Evolutionary conservation across 1,284 basidiomycete genomes (phyloP), one percentile per base, ranked within the genome.

Genomic region (Golubevia sp.): DNA sequence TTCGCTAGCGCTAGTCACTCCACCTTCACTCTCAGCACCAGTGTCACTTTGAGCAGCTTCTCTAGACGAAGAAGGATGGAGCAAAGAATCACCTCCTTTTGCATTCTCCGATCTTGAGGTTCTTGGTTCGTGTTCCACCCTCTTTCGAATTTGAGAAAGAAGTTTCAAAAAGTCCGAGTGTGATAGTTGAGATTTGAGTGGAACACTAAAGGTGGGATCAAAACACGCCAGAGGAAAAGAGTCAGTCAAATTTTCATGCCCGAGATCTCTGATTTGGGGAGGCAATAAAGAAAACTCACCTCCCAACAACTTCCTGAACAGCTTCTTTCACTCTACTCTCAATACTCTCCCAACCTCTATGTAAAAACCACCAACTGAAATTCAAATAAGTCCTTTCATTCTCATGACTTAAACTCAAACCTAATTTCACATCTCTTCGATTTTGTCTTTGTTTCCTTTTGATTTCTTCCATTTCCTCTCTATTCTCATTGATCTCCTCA

Each of bases 291-390:
- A 18, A 18, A 3, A 86, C 89, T 69, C 68, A 92, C 92, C 88
- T 88, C 63, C 91, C 89, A 66, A 95, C 91, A 0, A 91, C 90
- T 59, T 90, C 90, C 75, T 93, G 90, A 0, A 94, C 91, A 0
- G 89, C 91, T 51, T 87, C 85, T 67, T 89, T 84, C 1, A 94
- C 91, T 23, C 91, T 85, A 68, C 90, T 89, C 0, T 89, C 89
- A 0, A 95, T 87, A 60, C 91, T 89, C 73, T 91, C 90, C 92
- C 93, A 95, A 0, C 94, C 93, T 2, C 91, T 90, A 74, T 96
- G 91, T 60, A 96, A 79, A 55, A 95, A 87, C 92, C 93, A 95
- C 92, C 93, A 96, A 57, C 89, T 92, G 67, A 94, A 88, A 0
- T 92, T 93, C 62, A 96, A 86, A 77, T 90, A 95, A 76, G 90